Evolutionary conservation across 805 yeast species (phyloP), one percentile per base, ranked within the genome.

Genomic region (Monosporozyma solicola): DNA sequence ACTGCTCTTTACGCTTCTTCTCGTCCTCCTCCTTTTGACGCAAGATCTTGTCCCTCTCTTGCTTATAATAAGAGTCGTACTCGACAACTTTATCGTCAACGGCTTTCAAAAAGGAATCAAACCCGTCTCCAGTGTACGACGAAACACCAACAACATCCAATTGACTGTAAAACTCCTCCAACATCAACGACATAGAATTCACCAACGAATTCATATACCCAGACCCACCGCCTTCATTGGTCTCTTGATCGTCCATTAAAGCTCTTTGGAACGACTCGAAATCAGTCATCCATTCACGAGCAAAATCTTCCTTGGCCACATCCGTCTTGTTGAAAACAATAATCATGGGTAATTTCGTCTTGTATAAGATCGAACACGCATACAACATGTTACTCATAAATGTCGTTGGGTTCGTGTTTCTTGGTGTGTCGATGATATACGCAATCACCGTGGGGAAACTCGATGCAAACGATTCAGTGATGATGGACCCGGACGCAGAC

Each of bases 351-450:
- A 94, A 77, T 66, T 92, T 91, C 24, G 97, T 92, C 71, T 94
- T 94, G 74, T 94, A 94, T 48, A 94, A 76, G 50, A 94, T 92
- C 7, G 98, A 92, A 72, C 99, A 94, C 0, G 99, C 99, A 65
- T 94, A 94, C 35, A 94, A 78, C 99, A 94, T 94, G 69, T 94
- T 94, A 51, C 98, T 91, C 80, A 94, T 94, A 69, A 94, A 94
- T 1, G 99, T 94, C 0, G 97, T 87, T 45, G 99, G 99, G 2
- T 95, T 84, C 1, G 95, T 75, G 55, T 91, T 86, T 67, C 99
- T 79, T 50, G 99, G 99, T 0, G 99, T 94, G 66, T 94, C 99
- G 29, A 94, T 94, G 57, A 94, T 84, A 67, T 94, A 94, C 0
- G 98, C 98, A 57, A 94, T 81, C 29, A 94, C 88, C 0, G 99